Evolutionary conservation across 176 grass and related monocot species (phyloP).

Genomic region (Typha latifolia): DNA sequence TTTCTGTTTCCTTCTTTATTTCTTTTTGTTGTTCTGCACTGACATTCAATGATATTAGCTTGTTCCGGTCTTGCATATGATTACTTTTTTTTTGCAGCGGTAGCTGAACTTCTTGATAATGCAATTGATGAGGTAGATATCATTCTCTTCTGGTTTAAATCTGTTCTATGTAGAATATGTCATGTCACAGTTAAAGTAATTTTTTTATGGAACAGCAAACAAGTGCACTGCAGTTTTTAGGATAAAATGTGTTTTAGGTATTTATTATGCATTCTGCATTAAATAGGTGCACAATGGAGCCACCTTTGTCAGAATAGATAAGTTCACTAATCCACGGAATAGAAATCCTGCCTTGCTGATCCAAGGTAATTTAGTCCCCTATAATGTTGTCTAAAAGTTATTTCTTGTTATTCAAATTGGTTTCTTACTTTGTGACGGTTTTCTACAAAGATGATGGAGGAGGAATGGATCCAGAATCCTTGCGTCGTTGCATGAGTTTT

Average conservation of each 20-base stretch:
- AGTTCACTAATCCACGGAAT: constrained; percentile 27
- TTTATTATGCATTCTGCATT: constrained; percentile 2
- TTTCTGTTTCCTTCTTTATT: neutral
- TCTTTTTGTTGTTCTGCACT: neutral
- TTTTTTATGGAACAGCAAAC: too few species aligned
- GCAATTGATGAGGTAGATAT: constrained; percentile 44
- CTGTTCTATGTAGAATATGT: constrained; percentile 1
- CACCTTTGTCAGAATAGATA: constrained; percentile 33
- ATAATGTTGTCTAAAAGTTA: neutral
- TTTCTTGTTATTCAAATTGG: neutral
- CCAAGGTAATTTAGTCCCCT: constrained; percentile 24
- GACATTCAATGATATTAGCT: neutral
- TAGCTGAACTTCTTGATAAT: constrained; percentile 51
- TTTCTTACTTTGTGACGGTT: constrained; percentile 16
- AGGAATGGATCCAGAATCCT: constrained; percentile 75
- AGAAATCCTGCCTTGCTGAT: constrained; percentile 29
- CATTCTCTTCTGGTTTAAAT: neutral
- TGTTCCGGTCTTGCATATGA: constrained; percentile 7
- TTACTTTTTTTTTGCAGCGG: constrained; percentile 30
- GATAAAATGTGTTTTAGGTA: neutral
- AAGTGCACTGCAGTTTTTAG: neutral
- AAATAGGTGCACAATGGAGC: constrained; percentile 38
- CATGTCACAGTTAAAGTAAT: neutral
- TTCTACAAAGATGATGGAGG: constrained; percentile 80
- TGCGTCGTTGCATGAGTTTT: constrained; percentile 90